A percentile compares a stretch with the other conserved stretches of the same genome.
Conservation (phyloP, 345 rosid genomes). For the Ceriops zippeliana region DNA sequence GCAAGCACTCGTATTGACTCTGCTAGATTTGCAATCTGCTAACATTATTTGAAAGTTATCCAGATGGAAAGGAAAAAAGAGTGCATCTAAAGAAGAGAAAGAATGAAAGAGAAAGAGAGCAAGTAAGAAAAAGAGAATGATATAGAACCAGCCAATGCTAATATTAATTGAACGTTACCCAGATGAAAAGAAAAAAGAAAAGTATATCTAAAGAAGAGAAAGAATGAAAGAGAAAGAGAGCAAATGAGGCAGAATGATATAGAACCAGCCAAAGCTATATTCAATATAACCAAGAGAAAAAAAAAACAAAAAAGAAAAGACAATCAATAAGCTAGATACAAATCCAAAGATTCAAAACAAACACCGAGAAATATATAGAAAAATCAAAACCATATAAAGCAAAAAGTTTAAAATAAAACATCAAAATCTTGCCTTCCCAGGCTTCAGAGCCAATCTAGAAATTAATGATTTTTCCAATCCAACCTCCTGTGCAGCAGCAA, state of each 20-base stretch:
- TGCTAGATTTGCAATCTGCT: conserved; percentile 68
- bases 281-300: background rate
- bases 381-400: background rate
- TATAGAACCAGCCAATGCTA: no score
- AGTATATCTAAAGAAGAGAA: background rate
- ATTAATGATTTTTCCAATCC: conserved; percentile 69
- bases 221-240: background rate
- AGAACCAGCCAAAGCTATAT: no score
- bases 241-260: no score
- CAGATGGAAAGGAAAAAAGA: background rate
- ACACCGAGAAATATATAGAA: background rate
- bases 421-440: conserved; percentile 56
- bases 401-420: background rate
- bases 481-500: conserved; percentile 59
- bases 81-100: background rate
- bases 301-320: background rate
- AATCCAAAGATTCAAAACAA: background rate
- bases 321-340: background rate
- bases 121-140: no score
- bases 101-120: background rate
- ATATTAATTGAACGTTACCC: conserved; percentile 8
- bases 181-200: background rate
- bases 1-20: conserved; percentile 70
- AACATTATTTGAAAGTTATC: conserved; percentile 9
- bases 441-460: conserved; percentile 67